Evolutionary conservation across 768 basidiomycete species (phyloP).

Genomic region (Vishniacozyma victoriae): DNA sequence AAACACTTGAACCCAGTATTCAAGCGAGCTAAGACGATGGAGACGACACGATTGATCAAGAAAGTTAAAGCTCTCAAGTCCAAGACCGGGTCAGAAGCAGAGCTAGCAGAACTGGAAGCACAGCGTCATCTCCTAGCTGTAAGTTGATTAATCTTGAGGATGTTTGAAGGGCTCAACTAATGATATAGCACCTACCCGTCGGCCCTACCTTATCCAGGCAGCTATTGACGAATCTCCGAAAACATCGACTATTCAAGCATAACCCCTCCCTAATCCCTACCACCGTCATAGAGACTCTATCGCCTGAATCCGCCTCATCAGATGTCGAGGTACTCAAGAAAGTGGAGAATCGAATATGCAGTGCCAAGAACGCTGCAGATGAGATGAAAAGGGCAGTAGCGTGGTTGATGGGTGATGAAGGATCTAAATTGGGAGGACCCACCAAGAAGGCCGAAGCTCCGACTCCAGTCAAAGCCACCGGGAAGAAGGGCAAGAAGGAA

Average conservation of each 20-base stretch:
- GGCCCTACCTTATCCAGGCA: slow-evolving; percentile 61
- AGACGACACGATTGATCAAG: slow-evolving; percentile 76
- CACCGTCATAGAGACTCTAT: slow-evolving; percentile 4
- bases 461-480: neutral
- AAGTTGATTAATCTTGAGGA: no score
- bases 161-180: no score
- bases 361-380: slow-evolving; percentile 66
- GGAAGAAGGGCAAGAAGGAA: slow-evolving; percentile 7
- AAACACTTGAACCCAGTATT: slow-evolving; percentile 68
- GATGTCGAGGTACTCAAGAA: slow-evolving; percentile 54
- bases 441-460: slow-evolving; percentile 25
- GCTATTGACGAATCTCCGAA: slow-evolving; percentile 66
- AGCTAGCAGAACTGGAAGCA: slow-evolving; percentile 54
- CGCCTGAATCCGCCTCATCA: slow-evolving; percentile 23
- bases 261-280: slow-evolving; percentile 10
- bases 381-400: slow-evolving; percentile 56
- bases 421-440: slow-evolving; percentile 21
- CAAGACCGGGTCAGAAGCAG: slow-evolving; percentile 39
- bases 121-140: slow-evolving; percentile 68
- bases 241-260: slow-evolving; percentile 58
- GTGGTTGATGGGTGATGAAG: slow-evolving; percentile 49
- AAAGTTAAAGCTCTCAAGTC: slow-evolving; percentile 59
- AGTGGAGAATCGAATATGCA: slow-evolving; percentile 66
- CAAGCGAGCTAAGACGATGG: slow-evolving; percentile 74
- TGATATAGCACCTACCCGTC: slow-evolving; percentile 55